Conservation (phyloP, 176 grass and related monocot species). For the Triticum urartu region DNA sequence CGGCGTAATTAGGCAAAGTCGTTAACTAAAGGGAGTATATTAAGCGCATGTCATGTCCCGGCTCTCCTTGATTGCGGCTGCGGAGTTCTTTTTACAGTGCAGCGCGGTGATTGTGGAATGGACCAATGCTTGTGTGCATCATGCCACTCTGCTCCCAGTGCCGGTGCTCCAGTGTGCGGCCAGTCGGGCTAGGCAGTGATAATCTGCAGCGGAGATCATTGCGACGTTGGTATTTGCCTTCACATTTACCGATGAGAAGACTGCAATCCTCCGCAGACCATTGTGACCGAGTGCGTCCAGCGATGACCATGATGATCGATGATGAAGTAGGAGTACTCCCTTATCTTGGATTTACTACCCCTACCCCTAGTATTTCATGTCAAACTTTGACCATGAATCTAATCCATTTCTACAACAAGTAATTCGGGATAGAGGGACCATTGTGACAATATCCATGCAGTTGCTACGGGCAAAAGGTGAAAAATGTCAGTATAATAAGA, state of each 20-base stretch:
- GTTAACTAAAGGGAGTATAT: not conserved
- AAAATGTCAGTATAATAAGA: no score
- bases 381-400: no score
- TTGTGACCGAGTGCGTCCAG: not conserved
- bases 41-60: not conserved
- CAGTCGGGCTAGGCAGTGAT: no score
- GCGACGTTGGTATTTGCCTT: not conserved
- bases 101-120: not conserved
- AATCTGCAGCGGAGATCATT: constrained; percentile 3
- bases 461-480: no score
- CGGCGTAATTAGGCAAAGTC: not conserved
- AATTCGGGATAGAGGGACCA: no score
- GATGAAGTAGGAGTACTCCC: not conserved
- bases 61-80: not conserved
- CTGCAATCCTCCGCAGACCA: not conserved
- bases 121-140: not conserved
- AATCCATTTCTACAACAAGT: no score
- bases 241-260: constrained; percentile 28
- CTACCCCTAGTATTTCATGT: no score
- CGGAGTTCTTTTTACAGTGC: not conserved
- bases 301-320: not conserved
- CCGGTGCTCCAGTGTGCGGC: not conserved
- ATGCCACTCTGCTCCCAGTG: no score
- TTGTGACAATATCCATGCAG: no score
- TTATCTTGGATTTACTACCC: no score